These are phyloP conservation scores for Erythrophleum ivorense DNA, from an alignment of 331 rosid genomes.

Conservation along the genomic window DNA sequence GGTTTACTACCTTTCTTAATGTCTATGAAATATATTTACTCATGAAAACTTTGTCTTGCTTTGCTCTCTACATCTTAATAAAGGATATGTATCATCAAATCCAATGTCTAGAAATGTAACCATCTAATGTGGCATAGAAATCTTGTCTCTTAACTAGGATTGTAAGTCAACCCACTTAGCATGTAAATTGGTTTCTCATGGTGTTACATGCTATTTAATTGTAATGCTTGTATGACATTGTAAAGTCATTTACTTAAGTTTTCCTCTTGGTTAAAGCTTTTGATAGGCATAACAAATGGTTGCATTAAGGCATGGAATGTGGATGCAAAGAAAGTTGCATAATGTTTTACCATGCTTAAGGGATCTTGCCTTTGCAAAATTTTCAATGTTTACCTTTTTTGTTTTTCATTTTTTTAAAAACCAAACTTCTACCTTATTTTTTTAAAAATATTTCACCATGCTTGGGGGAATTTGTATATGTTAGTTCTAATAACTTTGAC, in stretches of 20 bases:
- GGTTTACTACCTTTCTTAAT: conserved; percentile 25
- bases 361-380: conserved; percentile 19
- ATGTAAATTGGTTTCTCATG: conserved; percentile 50
- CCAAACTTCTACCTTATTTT: no score
- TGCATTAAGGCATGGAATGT: conserved; percentile 98
- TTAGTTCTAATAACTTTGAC: conserved; percentile 59
- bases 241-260: conserved; percentile 38
- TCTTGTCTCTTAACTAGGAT: conserved; percentile 93
- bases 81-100: conserved; percentile 93
- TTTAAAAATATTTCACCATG: neutral
- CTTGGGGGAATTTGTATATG: neutral
- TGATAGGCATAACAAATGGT: conserved; percentile 89
- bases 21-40: conserved; percentile 25
- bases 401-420: conserved; percentile 14
- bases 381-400: conserved; percentile 21
- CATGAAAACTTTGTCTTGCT: conserved; percentile 34
- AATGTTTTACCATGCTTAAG: neutral
- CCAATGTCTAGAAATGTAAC: conserved; percentile 94
- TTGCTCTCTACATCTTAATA: conserved; percentile 33
- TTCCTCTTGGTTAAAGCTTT: conserved; percentile 76
- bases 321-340: conserved; percentile 89
- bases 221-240: conserved; percentile 4
- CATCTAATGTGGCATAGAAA: conserved; percentile 91
- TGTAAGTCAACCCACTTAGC: conserved; percentile 95
- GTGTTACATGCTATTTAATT: conserved; percentile 14